phyloP scores from a whole-genome alignment of 2,329 filamentous ascomycete genomes.

The Xenosphaeropsis pyriputrescens region DNA sequence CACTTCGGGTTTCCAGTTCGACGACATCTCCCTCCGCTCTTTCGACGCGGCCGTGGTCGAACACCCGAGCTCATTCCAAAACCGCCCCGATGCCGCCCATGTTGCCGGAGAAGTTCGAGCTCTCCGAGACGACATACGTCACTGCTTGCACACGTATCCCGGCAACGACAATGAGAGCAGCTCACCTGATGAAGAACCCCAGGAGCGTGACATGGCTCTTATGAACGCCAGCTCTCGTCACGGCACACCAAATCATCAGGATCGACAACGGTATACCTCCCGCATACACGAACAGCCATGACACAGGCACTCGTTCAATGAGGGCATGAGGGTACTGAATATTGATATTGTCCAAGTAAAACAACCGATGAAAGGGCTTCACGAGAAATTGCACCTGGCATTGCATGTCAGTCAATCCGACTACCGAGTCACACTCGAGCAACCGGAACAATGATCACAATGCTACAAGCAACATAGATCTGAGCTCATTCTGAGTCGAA shows the following conservation, averaged over 20 bases:
- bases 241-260: slow-evolving; percentile 49
- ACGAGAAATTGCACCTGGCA: slow-evolving; percentile 50
- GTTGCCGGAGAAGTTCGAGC: too few relatives aligned
- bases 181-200: slow-evolving; percentile 53
- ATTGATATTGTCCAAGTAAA: slow-evolving; percentile 69
- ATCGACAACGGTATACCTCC: slow-evolving; percentile 54
- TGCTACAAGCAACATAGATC: too few relatives aligned
- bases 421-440: too few relatives aligned
- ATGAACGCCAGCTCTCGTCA: slow-evolving; percentile 48
- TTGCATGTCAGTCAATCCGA: too few relatives aligned
- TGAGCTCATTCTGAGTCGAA: not conserved
- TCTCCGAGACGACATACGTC: too few relatives aligned
- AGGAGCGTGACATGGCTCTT: slow-evolving; percentile 79
- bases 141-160: too few relatives aligned
- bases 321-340: slow-evolving; percentile 81
- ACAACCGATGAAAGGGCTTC: slow-evolving; percentile 88
- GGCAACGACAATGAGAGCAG: not conserved
- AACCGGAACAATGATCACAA: too few relatives aligned
- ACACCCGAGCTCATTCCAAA: too few relatives aligned
- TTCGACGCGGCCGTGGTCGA: too few relatives aligned
- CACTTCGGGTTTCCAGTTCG: too few relatives aligned
- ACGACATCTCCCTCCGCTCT: too few relatives aligned
- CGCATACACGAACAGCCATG: slow-evolving; percentile 70
- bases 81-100: too few relatives aligned
- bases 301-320: slow-evolving; percentile 67